Evolutionary conservation across 331 rosid genomes (phyloP).

Genomic region (Rhamnella rubrinervis): DNA sequence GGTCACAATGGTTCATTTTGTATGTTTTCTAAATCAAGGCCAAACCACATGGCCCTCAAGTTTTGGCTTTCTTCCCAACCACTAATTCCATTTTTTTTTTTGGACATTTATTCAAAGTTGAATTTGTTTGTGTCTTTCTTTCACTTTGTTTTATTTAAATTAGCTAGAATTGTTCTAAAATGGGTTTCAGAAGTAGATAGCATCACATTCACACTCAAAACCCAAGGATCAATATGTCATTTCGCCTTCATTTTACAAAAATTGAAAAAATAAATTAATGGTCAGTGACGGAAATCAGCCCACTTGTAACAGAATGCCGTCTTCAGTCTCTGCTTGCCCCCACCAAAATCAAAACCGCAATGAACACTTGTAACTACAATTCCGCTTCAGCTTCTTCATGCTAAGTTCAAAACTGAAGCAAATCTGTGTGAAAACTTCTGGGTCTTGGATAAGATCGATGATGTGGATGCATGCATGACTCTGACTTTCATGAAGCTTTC

Average conservation of each 20-base stretch:
- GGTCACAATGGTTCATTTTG: background rate
- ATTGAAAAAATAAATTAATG: no score
- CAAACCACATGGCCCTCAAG: background rate
- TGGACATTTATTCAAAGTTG: no score
- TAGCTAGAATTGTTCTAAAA: no score
- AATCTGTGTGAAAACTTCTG: background rate
- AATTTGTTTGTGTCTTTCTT: no score
- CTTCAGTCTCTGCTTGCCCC: conserved; percentile 15
- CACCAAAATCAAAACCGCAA: conserved; percentile 10
- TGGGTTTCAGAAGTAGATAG: no score
- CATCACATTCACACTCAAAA: background rate
- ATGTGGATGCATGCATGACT: conserved; percentile 14
- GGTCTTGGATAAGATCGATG: conserved; percentile 11
- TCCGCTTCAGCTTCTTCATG: conserved; percentile 8
- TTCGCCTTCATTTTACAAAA: conserved; percentile 5
- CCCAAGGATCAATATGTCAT: background rate
- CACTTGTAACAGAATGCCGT: conserved; percentile 8
- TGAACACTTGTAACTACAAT: conserved; percentile 17
- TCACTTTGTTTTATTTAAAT: no score
- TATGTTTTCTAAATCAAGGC: background rate
- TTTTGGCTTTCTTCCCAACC: background rate
- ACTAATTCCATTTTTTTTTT: background rate
- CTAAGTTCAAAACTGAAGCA: background rate
- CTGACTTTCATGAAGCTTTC: conserved; percentile 17
- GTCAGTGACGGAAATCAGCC: background rate